Evolutionary conservation across 306 rosid species (phyloP).

Genomic region (Lathyrus oleraceus): DNA sequence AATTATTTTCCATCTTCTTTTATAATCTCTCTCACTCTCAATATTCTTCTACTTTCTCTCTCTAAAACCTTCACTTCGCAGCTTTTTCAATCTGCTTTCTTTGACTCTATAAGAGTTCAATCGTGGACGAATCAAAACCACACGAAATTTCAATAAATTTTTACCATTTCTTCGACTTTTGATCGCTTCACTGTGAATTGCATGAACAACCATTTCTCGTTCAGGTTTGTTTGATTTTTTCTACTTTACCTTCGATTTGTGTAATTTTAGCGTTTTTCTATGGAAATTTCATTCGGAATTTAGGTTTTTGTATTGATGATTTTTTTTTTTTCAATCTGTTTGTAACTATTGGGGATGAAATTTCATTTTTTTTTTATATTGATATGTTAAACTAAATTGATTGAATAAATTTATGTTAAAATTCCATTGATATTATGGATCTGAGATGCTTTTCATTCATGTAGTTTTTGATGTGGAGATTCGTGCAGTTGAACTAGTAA

Average conservation of each 20-base stretch:
- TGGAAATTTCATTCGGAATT: constrained; percentile 26
- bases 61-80: constrained; percentile 46
- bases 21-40: constrained; percentile 20
- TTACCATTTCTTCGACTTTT: constrained; percentile 35
- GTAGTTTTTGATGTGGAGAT: constrained; percentile 33
- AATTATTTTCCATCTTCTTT: constrained; percentile 48
- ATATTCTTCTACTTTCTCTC: constrained; percentile 43
- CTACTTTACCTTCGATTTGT: constrained; percentile 19
- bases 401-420: background rate
- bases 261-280: constrained; percentile 8
- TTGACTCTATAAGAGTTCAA: constrained; percentile 55
- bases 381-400: background rate
- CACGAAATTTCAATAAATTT: constrained; percentile 39
- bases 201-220: constrained; percentile 49
- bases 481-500: constrained; percentile 12
- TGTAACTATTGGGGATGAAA: constrained; percentile 9
- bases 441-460: constrained; percentile 42
- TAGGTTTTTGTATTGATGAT: background rate
- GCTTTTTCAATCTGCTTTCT: constrained; percentile 69
- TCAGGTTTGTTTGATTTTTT: constrained; percentile 36
- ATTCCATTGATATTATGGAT: constrained; percentile 46
- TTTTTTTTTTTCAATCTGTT: background rate
- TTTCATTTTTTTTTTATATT: background rate
- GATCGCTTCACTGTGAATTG: constrained; percentile 40
- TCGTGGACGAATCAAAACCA: constrained; percentile 53